Conservation (phyloP, 1,139 yeast genomes). For the Blastobotrys apis region DNA sequence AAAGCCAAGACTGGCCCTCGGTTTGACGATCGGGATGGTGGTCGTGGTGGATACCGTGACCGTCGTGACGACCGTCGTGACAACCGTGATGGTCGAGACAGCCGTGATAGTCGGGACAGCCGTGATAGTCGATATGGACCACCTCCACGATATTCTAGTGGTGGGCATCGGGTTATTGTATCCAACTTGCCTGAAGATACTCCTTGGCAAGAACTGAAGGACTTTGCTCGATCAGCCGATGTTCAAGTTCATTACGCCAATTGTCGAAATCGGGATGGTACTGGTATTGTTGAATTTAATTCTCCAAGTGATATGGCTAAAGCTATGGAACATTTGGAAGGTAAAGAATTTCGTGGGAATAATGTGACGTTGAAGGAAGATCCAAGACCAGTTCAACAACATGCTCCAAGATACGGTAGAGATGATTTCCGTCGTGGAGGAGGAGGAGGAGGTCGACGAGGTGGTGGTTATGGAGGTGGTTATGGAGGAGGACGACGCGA, state of each 20-base stretch:
- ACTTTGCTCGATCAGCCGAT: slow-evolving; percentile 34
- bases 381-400: slow-evolving; percentile 24
- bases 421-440: slow-evolving; percentile 20
- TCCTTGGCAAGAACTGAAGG: slow-evolving; percentile 39
- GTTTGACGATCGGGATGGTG: slow-evolving; percentile 15
- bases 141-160: slow-evolving; percentile 5
- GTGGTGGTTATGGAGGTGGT: slow-evolving; percentile 18
- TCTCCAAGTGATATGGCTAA: slow-evolving; percentile 68
- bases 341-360: slow-evolving; percentile 66
- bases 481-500: slow-evolving; percentile 7
- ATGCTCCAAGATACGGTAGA: slow-evolving; percentile 17
- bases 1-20: slow-evolving; percentile 13
- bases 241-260: slow-evolving; percentile 36
- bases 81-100: slow-evolving; percentile 16
- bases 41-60: slow-evolving; percentile 12
- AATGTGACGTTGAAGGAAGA: slow-evolving; percentile 70
- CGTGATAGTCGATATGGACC: slow-evolving; percentile 12
- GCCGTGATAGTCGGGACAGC: slow-evolving; percentile 17
- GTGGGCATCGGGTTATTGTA: slow-evolving; percentile 24
- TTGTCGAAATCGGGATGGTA: slow-evolving; percentile 32
- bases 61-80: slow-evolving; percentile 16
- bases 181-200: slow-evolving; percentile 27
- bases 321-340: slow-evolving; percentile 65
- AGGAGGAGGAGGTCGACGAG: slow-evolving; percentile 21
- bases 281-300: slow-evolving; percentile 69